Evolutionary conservation across 2,329 filamentous ascomycete genomes (phyloP).

Genomic region (Escovopsis sp.): DNA sequence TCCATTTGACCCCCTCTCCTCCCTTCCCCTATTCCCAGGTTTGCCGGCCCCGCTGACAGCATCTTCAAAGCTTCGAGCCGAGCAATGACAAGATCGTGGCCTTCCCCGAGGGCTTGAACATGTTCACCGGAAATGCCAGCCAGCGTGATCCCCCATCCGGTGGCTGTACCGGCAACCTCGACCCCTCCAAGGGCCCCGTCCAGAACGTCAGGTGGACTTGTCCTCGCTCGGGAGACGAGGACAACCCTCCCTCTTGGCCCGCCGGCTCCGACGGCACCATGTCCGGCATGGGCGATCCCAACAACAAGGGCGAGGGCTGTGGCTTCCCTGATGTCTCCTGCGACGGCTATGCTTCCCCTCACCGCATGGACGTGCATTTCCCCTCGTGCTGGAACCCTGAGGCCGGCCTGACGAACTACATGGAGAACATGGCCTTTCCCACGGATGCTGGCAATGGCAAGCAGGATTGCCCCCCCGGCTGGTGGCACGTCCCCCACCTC

Average conservation of each 20-base stretch:
- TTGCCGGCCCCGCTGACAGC: conserved; percentile 5
- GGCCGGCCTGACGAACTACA: conserved; percentile 42
- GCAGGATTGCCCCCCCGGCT: conserved; percentile 39
- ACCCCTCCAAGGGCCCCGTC: conserved; percentile 35
- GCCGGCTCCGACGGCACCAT: conserved; percentile 36
- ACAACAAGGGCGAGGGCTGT: conserved; percentile 39
- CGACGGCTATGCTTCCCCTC: conserved; percentile 44
- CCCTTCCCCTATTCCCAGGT: background rate
- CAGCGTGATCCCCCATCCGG: conserved; percentile 41
- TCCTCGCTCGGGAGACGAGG: conserved; percentile 32
- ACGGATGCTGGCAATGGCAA: conserved; percentile 28
- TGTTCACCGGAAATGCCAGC: conserved; percentile 51
- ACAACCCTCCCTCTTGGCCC: conserved; percentile 34
- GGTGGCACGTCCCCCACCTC: conserved; percentile 39
- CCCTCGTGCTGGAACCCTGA: conserved; percentile 59
- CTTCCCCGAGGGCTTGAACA: conserved; percentile 57
- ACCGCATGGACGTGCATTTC: conserved; percentile 55
- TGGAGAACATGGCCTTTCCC: conserved; percentile 54
- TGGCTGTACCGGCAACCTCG: conserved; percentile 34
- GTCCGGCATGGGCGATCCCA: conserved; percentile 39
- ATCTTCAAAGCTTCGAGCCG: conserved; percentile 34
- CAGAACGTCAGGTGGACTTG: conserved; percentile 46
- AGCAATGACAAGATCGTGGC: conserved; percentile 51
- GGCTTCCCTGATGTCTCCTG: conserved; percentile 61
- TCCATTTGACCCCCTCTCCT: background rate